Conservation (phyloP, 2,329 filamentous ascomycete genomes). For the Aspergillus latus region DNA sequence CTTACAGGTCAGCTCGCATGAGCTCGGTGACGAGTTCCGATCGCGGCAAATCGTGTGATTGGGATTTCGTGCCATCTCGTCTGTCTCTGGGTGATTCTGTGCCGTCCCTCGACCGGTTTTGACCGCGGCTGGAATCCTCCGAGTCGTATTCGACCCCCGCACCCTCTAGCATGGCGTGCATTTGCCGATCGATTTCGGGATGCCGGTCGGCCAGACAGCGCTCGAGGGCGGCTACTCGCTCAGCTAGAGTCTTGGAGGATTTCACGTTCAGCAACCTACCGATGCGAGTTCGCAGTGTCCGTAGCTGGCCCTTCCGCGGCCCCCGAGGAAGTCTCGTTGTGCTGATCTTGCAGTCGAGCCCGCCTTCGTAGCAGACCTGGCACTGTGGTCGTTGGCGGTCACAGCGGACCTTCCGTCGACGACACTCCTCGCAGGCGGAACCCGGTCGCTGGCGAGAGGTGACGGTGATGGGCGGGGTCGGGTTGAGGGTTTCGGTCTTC, state of each 20-base stretch:
- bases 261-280: conserved; percentile 17
- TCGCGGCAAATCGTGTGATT: conserved; percentile 11
- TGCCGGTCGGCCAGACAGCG: conserved; percentile 29
- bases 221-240: conserved; percentile 26
- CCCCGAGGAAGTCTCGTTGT: conserved; percentile 27
- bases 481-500: conserved; percentile 13
- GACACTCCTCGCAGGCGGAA: conserved; percentile 33
- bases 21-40: conserved; percentile 19
- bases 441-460: conserved; percentile 29
- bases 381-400: conserved; percentile 29
- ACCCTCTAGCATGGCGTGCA: conserved; percentile 17
- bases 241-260: background rate
- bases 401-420: conserved; percentile 31
- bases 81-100: background rate
- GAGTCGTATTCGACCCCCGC: conserved; percentile 18
- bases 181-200: conserved; percentile 21
- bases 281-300: conserved; percentile 30
- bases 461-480: conserved; percentile 3
- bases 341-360: conserved; percentile 29
- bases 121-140: conserved; percentile 17
- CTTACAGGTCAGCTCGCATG: conserved; percentile 24
- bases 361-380: conserved; percentile 29
- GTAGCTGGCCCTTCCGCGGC: conserved; percentile 30
- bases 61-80: conserved; percentile 9
- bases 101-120: conserved; percentile 3